Percentiles rank a stretch among this genome's conserved stretches.
These are phyloP conservation scores for Cladosporium cucumerinum DNA, from an alignment of 2,329 filamentous ascomycete genomes.

Conservation along the genomic window DNA sequence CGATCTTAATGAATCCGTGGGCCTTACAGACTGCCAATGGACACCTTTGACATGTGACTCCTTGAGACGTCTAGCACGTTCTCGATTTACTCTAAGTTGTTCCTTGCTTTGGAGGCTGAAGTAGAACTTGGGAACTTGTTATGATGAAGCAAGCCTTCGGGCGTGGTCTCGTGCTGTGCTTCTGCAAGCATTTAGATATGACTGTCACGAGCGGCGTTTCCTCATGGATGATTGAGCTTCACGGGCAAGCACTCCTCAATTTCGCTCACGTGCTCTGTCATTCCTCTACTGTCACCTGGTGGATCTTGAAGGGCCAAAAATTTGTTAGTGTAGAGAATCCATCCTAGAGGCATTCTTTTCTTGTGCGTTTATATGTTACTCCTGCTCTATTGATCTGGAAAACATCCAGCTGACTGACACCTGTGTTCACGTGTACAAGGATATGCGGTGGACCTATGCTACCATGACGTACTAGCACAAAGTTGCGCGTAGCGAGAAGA, in stretches of 20 bases:
- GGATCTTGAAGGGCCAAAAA: background rate
- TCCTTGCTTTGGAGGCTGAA: background rate
- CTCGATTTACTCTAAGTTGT: background rate
- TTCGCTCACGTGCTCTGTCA: background rate
- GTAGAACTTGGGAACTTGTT: background rate
- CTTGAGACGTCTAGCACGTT: background rate
- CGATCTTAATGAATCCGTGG: background rate
- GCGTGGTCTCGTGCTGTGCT: background rate
- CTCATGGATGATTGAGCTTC: background rate
- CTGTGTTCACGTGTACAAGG: background rate
- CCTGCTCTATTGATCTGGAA: background rate
- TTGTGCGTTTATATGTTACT: background rate
- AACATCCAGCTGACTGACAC: background rate
- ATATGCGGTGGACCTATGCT: background rate
- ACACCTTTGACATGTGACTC: background rate
- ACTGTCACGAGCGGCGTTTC: background rate
- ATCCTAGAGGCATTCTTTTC: too few species aligned
- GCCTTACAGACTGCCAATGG: background rate
- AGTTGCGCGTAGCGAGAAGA: background rate
- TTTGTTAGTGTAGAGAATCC: background rate
- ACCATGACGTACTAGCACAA: background rate
- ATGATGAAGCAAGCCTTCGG: background rate
- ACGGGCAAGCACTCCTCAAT: too few species aligned
- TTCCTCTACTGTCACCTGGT: background rate
- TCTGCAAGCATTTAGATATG: background rate